Evolutionary conservation across 768 basidiomycete genomes (phyloP).

Genomic region (Auriscalpium vulgare): DNA sequence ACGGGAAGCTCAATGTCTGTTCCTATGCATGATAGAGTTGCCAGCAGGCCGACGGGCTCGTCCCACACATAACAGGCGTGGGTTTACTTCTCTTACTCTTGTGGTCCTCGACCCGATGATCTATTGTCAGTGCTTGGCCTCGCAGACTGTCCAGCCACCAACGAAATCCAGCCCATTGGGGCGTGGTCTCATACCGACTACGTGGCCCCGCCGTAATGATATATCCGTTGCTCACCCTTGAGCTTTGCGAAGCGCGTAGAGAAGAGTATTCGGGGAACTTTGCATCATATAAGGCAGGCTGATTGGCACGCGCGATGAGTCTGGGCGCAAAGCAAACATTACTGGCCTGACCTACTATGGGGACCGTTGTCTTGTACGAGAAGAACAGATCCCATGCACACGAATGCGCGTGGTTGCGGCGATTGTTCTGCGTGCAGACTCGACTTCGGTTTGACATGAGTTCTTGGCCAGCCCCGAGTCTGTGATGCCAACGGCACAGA

Average conservation of each 20-base stretch:
- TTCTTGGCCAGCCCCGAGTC: too few species aligned
- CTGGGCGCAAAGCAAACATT: not conserved
- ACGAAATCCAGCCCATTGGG: not conserved
- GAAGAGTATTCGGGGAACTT: not conserved
- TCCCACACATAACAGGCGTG: conserved; percentile 4
- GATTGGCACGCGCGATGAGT: not conserved
- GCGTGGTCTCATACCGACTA: not conserved
- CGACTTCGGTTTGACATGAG: too few species aligned
- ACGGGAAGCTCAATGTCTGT: not conserved
- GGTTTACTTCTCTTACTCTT: conserved; percentile 3
- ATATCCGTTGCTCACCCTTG: not conserved
- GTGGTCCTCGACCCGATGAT: conserved; percentile 9
- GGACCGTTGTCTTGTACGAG: too few species aligned
- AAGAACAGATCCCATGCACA: too few species aligned
- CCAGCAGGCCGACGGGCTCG: conserved; percentile 1
- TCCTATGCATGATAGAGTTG: not conserved
- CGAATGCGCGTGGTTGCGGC: too few species aligned
- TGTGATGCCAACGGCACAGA: too few species aligned
- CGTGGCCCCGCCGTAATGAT: not conserved
- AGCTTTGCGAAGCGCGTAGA: not conserved
- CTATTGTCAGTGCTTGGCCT: not conserved
- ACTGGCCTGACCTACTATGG: too few species aligned
- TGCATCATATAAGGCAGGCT: not conserved
- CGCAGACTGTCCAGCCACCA: not conserved
- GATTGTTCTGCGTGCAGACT: too few species aligned